Evolutionary conservation across 2,329 filamentous ascomycete genomes (phyloP).

Genomic region (Arthroderma sp.): DNA sequence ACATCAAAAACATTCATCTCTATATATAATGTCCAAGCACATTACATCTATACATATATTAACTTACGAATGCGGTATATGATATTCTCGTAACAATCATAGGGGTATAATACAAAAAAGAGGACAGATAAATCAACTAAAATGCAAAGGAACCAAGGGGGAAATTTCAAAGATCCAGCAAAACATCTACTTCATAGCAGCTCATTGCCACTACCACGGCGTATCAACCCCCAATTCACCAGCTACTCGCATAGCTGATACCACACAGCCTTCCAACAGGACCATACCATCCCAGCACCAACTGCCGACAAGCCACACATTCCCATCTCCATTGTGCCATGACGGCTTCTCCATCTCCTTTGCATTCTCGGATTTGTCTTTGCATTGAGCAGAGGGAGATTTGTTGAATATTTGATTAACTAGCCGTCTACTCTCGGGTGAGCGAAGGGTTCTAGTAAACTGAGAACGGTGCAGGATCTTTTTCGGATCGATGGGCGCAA

Average conservation of each 20-base stretch:
- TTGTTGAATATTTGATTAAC: conserved; percentile 35
- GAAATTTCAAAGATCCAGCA: background rate
- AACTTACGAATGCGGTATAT: too few species aligned
- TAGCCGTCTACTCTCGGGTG: conserved; percentile 33
- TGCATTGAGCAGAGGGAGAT: background rate
- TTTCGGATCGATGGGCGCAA: conserved; percentile 26
- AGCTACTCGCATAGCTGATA: conserved; percentile 46
- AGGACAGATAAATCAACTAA: background rate
- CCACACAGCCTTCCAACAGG: conserved; percentile 46
- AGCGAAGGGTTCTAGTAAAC: conserved; percentile 44
- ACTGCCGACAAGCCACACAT: conserved; percentile 44
- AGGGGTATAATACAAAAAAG: too few species aligned
- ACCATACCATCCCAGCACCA: conserved; percentile 58
- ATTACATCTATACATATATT: too few species aligned
- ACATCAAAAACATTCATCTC: too few species aligned
- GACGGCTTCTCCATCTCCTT: background rate
- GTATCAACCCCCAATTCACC: conserved; percentile 38
- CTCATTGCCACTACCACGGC: conserved; percentile 17
- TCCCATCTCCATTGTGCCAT: conserved; percentile 38
- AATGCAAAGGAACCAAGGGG: background rate
- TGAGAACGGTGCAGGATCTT: conserved; percentile 33
- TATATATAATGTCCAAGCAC: too few species aligned
- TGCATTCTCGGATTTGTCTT: background rate
- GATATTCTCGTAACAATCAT: too few species aligned
- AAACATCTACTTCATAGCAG: background rate